These are phyloP conservation scores for Datisca glomerata DNA, from an alignment of 306 rosid genomes.

Conservation along the genomic window DNA sequence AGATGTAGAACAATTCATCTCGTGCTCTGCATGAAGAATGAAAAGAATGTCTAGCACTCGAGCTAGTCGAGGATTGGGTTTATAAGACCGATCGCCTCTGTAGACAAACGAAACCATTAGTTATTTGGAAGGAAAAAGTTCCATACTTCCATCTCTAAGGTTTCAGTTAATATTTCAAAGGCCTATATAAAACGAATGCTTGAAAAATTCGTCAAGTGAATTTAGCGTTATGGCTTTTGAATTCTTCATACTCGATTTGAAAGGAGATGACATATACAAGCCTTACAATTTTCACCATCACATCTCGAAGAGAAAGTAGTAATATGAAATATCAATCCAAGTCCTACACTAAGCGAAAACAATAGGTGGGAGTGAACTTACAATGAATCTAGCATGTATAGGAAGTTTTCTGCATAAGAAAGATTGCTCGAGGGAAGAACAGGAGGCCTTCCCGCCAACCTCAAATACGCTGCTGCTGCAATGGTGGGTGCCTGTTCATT, in stretches of 20 bases:
- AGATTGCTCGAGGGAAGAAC: slow-evolving; percentile 78
- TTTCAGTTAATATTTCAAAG: no score
- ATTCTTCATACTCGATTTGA: no score
- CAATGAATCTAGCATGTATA: slow-evolving; percentile 93
- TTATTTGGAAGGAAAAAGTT: slow-evolving; percentile 2
- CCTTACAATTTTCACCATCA: no score
- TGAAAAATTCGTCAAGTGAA: no score
- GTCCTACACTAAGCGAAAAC: neutral
- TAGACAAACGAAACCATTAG: slow-evolving; percentile 5
- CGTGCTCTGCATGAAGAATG: slow-evolving; percentile 85
- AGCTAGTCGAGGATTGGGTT: slow-evolving; percentile 75
- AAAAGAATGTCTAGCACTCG: slow-evolving; percentile 76
- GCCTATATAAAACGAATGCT: no score
- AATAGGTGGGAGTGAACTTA: slow-evolving; percentile 20
- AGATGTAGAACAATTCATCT: slow-evolving; percentile 93
- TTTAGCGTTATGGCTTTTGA: no score
- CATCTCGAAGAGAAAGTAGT: no score
- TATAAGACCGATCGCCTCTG: slow-evolving; percentile 71
- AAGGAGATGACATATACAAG: no score
- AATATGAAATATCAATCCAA: no score
- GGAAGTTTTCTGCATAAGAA: slow-evolving; percentile 72
- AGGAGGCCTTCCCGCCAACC: slow-evolving; percentile 80
- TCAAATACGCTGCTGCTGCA: slow-evolving; percentile 76
- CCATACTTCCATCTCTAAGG: neutral
- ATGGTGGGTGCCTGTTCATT: slow-evolving; percentile 67